phyloP scores from a whole-genome alignment of 2,329 filamentous ascomycete genomes.

The Calonectria ilicicola region DNA sequence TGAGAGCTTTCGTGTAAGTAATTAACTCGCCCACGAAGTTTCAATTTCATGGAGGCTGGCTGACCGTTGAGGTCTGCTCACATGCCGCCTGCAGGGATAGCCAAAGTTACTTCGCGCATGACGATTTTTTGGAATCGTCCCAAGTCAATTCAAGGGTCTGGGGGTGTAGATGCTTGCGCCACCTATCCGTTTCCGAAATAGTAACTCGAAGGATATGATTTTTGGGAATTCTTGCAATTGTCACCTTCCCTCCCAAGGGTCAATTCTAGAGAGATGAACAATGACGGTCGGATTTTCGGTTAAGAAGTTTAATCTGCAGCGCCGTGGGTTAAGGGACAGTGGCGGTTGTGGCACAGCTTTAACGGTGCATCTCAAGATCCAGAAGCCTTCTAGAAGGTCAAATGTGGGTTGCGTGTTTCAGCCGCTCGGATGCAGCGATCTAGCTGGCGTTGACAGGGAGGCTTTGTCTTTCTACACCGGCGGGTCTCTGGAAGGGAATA shows the following conservation, averaged over 20 bases:
- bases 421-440: constrained; percentile 24
- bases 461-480: constrained; percentile 34
- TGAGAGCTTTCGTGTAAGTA: constrained; percentile 22
- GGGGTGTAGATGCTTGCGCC: constrained; percentile 8
- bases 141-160: constrained; percentile 21
- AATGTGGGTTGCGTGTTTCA: constrained; percentile 43
- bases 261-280: not conserved
- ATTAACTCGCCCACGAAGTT: constrained; percentile 28
- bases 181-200: constrained; percentile 20
- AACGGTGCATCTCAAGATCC: constrained; percentile 26
- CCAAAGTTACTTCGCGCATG: constrained; percentile 19
- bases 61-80: constrained; percentile 20
- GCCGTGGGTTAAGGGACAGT: constrained; percentile 5
- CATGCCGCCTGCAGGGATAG: constrained; percentile 16
- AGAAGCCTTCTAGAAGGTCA: constrained; percentile 45
- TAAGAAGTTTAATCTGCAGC: constrained; percentile 6
- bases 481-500: constrained; percentile 37
- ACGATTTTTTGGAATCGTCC: constrained; percentile 22
- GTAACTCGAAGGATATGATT: constrained; percentile 8
- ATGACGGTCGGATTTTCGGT: constrained; percentile 7
- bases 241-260: not conserved
- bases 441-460: constrained; percentile 34
- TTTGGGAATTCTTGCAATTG: not conserved
- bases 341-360: constrained; percentile 22
- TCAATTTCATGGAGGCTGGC: constrained; percentile 25